Base-by-base conservation (phyloP, 177 flowering plant species). In the Vitis hybrid region DNA sequence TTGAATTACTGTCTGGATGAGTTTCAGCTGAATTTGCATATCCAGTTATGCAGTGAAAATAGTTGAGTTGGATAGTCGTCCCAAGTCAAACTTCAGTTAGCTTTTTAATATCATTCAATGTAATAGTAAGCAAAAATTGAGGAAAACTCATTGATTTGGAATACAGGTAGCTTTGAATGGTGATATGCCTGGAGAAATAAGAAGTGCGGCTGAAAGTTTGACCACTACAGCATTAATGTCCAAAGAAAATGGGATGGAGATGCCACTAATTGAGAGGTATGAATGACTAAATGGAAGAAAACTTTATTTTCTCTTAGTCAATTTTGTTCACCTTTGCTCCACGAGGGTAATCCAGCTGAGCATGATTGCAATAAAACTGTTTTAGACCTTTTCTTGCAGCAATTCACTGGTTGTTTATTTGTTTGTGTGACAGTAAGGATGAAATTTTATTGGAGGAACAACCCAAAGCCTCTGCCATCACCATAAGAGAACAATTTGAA, bases 241-340 rank as follows among this genome's bases (percentile, higher is more conserved):
- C 45, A n/a, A 51, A 65, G 72, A 69, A 72, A 80, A 69, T 65
- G 76, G 71, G 60, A 61, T 45, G 59, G 57, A 7, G 10, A 16
- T 11, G 48, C n/a, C 64, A 67, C 61, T 57, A 31, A 49, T 49
- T 3, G 31, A 70, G 51, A 77, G 88, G 86, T 83, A 76, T 51
- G 65, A 39, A 11, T 12, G 63, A 4, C 15, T n/a, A 5, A 29
- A 13, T 50, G 33, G 5, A 62, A 39, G 45, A 39, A 39, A 50
- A 51, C 13, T 39, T 22, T 5, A 10, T 2, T 12, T 10, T 64
- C 16, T 48, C 16, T 51, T 21, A 31, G 56, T 33, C 53, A 61
- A 15, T 60, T 50, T 52, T 14, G 13, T 48, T 64, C 51, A 13
- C 7, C 14, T 5, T 18, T 18, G 29, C n/a, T 64, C 13, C 39